Conservation (phyloP, 1,139 yeast species). For the Debaryomyces nepalensis region DNA sequence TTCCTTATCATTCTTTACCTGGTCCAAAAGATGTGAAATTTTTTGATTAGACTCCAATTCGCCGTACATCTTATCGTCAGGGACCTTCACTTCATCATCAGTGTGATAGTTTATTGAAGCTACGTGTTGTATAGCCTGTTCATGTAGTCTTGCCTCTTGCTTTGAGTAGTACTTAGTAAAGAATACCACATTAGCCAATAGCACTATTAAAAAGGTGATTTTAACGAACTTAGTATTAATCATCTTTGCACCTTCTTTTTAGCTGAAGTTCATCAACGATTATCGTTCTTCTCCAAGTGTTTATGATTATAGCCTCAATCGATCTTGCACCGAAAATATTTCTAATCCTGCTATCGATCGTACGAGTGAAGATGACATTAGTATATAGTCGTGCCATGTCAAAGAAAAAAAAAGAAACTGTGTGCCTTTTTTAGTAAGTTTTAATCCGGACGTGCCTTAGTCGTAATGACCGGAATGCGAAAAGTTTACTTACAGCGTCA, state of each 20-base stretch:
- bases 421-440: neutral
- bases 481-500: neutral
- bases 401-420: slow-evolving; percentile 1
- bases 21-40: slow-evolving; percentile 27
- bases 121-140: slow-evolving; percentile 27
- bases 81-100: slow-evolving; percentile 28
- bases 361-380: slow-evolving; percentile 1
- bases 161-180: slow-evolving; percentile 27
- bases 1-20: slow-evolving; percentile 27
- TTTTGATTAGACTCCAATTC: slow-evolving; percentile 27
- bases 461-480: slow-evolving; percentile 1
- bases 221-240: slow-evolving; percentile 24
- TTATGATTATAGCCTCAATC: neutral
- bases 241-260: slow-evolving; percentile 18
- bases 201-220: slow-evolving; percentile 25
- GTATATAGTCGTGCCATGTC: slow-evolving; percentile 7
- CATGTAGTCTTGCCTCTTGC: slow-evolving; percentile 25
- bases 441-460: slow-evolving; percentile 1
- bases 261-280: neutral
- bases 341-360: slow-evolving; percentile 1
- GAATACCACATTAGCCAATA: slow-evolving; percentile 29
- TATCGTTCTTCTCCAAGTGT: neutral
- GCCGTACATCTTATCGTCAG: slow-evolving; percentile 23
- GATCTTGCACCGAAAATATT: neutral
- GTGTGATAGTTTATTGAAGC: slow-evolving; percentile 25